Evolutionary conservation across 352 stramenopile species (phyloP).

Genomic region (Phytophthora sp.): DNA sequence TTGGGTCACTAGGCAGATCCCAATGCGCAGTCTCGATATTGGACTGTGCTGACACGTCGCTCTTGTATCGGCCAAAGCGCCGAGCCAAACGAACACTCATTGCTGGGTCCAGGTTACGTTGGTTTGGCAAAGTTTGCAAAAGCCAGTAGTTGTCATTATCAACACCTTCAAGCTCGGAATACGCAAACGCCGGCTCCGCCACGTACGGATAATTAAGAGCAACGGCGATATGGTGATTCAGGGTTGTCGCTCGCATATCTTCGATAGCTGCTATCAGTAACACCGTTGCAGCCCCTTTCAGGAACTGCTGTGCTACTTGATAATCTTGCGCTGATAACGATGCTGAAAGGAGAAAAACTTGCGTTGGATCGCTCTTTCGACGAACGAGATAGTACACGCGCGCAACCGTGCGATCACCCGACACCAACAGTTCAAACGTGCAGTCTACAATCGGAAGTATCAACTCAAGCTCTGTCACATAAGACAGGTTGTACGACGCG

Average conservation of each 20-base stretch:
- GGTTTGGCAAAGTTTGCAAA: background rate
- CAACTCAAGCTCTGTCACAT: background rate
- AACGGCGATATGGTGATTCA: background rate
- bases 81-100: background rate
- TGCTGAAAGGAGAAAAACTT: background rate
- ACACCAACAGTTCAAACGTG: background rate
- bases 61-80: background rate
- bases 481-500: background rate
- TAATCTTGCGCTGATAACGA: background rate
- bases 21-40: background rate
- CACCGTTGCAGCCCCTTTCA: background rate
- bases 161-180: background rate
- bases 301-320: background rate
- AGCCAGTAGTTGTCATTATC: background rate
- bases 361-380: background rate
- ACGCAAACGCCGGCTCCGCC: background rate
- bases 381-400: background rate
- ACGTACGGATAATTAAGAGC: background rate
- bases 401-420: background rate
- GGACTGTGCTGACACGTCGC: background rate
- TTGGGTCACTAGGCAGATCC: background rate
- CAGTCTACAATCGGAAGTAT: background rate
- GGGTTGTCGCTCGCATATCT: background rate
- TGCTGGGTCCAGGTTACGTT: background rate
- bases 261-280: background rate